phyloP scores from a whole-genome alignment of 2,329 filamentous ascomycete species.

The Botrytis cinerea region DNA sequence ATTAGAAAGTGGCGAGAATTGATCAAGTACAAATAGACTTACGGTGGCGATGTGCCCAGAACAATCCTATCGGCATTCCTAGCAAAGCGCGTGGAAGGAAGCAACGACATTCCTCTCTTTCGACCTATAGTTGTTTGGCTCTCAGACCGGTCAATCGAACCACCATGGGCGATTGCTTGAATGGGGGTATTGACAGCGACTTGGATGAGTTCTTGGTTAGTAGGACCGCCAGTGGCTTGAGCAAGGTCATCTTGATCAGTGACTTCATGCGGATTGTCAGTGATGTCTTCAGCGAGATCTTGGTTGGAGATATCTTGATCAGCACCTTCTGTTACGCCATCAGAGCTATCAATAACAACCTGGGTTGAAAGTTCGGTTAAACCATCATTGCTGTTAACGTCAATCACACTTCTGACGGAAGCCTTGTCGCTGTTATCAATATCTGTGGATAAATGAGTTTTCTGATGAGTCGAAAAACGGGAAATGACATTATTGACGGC shows the following conservation, averaged over 20 bases:
- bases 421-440: not conserved
- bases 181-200: not conserved
- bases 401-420: not conserved
- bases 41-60: not conserved
- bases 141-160: not conserved
- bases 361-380: not conserved
- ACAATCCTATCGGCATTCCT: not conserved
- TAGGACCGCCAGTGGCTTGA: not conserved
- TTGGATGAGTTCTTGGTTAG: not conserved
- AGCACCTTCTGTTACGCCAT: not conserved
- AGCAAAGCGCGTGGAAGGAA: slow-evolving; percentile 5
- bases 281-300: not conserved
- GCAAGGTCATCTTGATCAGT: not conserved
- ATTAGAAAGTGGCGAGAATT: not conserved
- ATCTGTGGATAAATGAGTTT: not conserved
- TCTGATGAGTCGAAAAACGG: not conserved
- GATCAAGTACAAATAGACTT: not conserved
- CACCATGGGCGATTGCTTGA: not conserved
- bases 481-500: not conserved
- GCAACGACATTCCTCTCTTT: not conserved
- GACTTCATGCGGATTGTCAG: not conserved
- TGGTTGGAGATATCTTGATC: not conserved
- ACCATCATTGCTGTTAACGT: not conserved
- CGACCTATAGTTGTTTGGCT: not conserved
- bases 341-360: not conserved